Conservation (phyloP, 2,329 filamentous ascomycete genomes). For the Thelonectria discophora region DNA sequence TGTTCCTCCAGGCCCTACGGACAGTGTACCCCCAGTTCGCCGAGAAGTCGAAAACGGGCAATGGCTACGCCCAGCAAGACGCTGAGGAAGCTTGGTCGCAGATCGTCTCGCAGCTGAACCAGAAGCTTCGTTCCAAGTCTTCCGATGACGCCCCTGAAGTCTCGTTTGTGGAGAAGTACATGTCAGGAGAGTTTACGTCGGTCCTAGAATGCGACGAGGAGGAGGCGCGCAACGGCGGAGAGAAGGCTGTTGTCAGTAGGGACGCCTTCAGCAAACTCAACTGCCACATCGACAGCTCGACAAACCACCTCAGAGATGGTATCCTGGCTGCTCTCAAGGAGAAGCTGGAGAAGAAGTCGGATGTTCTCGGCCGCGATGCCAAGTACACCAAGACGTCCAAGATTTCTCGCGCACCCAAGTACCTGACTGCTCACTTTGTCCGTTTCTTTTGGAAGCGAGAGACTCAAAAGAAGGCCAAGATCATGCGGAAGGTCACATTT, state of each 20-base stretch:
- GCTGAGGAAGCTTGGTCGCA: slow-evolving; percentile 99
- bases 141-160: slow-evolving; percentile 57
- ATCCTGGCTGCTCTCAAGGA: slow-evolving; percentile 84
- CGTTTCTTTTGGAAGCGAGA: slow-evolving; percentile 98
- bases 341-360: slow-evolving; percentile 89
- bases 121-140: slow-evolving; percentile 76
- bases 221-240: slow-evolving; percentile 76
- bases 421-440: slow-evolving; percentile 95
- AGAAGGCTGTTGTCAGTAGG: slow-evolving; percentile 71
- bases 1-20: slow-evolving; percentile 84
- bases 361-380: slow-evolving; percentile 78
- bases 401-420: slow-evolving; percentile 90
- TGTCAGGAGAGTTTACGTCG: slow-evolving; percentile 83
- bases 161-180: slow-evolving; percentile 90
- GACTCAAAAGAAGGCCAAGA: slow-evolving; percentile 98
- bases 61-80: slow-evolving; percentile 96
- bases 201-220: slow-evolving; percentile 85
- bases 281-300: slow-evolving; percentile 89
- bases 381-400: slow-evolving; percentile 90
- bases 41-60: slow-evolving; percentile 82
- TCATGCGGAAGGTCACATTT: slow-evolving; percentile 98
- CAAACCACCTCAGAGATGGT: slow-evolving; percentile 91
- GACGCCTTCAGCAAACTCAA: slow-evolving; percentile 92
- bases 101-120: slow-evolving; percentile 83
- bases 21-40: slow-evolving; percentile 90